Evolutionary conservation across 2,329 filamentous ascomycete genomes (phyloP), one percentile per base, ranked within the genome.

Genomic region (Cryoendolithus antarcticus): DNA sequence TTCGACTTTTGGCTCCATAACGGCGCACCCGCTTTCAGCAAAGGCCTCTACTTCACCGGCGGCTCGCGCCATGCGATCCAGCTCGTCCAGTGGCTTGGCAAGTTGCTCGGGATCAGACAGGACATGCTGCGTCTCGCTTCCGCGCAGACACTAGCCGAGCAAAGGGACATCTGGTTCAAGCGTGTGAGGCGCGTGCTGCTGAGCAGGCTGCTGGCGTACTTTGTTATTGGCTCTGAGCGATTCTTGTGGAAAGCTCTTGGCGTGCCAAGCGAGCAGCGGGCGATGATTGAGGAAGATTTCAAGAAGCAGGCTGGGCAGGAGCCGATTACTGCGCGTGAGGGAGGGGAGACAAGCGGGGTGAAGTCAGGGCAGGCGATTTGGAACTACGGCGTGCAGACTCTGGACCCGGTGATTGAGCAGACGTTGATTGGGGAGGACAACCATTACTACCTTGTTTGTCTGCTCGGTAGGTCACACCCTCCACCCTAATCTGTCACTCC

Each of bases 1-100:
- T 93, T 95, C 66, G 89, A 96, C 59, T 95, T 89, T 69, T 96
- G 89, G 89, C 70, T 95, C 19, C 76, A 82, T 52, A 79, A 88
- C 47, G 71, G 75, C 4, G 69, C 77, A 30, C 69, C 82, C 32
- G 86, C 93, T 53, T 80, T 83, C 40, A 75, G 72, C 34, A 72
- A 69, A 13, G 77, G 82, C 6, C 71, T 96, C 1, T 96, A 96
- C 60, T 85, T 88, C 56, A 93, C 86, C 1, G 89, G 89, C 35
- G 88, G 89, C 39, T 93, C 85, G 7, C 78, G 86, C 34, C 84
- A 94, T 54, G 89, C 86, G 4, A 81, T 96, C 39, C 79, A 80
- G 24, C 74, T 89, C 51, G 78, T 91, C 47, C 77, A 82, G 43
- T 86, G 84, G 71, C 71, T 95, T 13, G 78, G 85, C 46, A 75